Base-by-base conservation (phyloP, 2,329 filamentous ascomycete species). In the Ceratocystiopsis sp. region DNA sequence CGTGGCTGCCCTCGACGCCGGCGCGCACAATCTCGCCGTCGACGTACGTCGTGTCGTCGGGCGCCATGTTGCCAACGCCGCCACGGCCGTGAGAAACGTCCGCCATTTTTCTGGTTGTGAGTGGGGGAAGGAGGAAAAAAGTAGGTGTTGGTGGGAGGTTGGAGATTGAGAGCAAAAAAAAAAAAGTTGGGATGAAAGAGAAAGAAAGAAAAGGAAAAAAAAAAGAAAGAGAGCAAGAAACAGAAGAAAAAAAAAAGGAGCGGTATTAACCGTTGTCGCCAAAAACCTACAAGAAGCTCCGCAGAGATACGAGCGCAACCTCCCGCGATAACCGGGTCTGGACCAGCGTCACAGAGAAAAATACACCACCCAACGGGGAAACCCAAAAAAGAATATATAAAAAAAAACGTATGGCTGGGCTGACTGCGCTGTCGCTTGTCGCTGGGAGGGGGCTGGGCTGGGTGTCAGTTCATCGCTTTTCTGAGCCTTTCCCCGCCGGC, bases 11-110 rank as follows among this genome's bases (percentile, higher is more conserved):
- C 54, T 64, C 62, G 4, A 60, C 54, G 41, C 71, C 73, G 37
- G 64, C 54, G 40, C 74, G 71, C 44, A 73, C 71, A 42, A 80
- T 71, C 49, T 73, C 71, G 51, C 74, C 75, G 49, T 80, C 75
- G 48, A 67, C 66, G 54, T 80, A 80, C 50, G 66, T 53, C 35
- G 72, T 77, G 47, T 67, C 57, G 54, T 78, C 74, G 33, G 60
- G 56, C 49, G 64, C 66, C 57, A 78, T 75, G 58, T 78, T 78
- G 53, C 75, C 74, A 17, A 69, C 71, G 51, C 73, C 73, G 46
- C 73, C 73, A 49, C 73, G 69, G 51, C 73, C 73, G 60, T 76
- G 72, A 15, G 72, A 75, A 42, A 75, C 67, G 55, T 75, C 33
- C 4, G 25, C 34, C 42, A 46, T 44, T 34, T 10, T 21, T 25